Conservation (phyloP, 2,329 filamentous ascomycete genomes). For the Scedosporium boydii region DNA sequence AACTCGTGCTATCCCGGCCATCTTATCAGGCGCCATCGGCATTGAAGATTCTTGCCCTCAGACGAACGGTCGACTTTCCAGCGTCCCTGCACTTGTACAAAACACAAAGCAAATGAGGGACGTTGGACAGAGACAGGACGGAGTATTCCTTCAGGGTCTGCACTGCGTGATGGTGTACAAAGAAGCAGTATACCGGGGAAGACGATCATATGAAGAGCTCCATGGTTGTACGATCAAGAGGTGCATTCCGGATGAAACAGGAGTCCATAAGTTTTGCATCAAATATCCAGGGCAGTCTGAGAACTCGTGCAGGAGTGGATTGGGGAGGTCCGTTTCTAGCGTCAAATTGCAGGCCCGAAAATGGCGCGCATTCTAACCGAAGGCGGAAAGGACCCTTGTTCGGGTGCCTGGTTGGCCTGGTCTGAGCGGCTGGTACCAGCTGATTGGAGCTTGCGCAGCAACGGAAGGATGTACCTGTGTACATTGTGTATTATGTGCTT, state of each 20-base stretch:
- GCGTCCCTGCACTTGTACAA: neutral
- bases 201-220: neutral
- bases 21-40: no score
- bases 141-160: no score
- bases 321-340: neutral
- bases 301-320: neutral
- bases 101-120: neutral
- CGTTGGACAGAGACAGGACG: no score
- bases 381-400: neutral
- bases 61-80: neutral
- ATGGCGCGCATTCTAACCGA: neutral
- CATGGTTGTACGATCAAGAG: neutral
- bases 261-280: neutral
- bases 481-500: no score
- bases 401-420: neutral
- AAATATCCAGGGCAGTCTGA: neutral
- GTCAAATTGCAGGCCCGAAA: neutral
- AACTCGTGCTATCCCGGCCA: no score
- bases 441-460: no score
- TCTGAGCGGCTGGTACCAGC: neutral
- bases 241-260: neutral
- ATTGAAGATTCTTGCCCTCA: neutral
- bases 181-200: neutral
- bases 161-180: neutral
- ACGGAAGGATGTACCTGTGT: no score